Conservation (phyloP, 768 basidiomycete species). For the Phaffia australis region DNA sequence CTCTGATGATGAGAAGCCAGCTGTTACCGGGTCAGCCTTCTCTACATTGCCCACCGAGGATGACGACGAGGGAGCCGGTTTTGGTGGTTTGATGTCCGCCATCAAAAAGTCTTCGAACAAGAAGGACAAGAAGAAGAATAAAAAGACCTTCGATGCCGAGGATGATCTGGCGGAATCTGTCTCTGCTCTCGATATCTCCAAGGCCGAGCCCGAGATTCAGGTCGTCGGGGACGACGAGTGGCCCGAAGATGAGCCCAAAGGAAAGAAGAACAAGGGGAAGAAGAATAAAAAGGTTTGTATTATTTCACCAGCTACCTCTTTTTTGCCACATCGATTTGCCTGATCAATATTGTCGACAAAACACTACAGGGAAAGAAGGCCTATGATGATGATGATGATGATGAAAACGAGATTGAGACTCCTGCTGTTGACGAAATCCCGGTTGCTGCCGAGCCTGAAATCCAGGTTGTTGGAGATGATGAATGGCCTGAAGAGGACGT, state of each 20-base stretch:
- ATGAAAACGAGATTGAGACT: constrained; percentile 30
- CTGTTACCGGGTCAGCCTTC: constrained; percentile 27
- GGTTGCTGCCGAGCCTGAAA: constrained; percentile 13
- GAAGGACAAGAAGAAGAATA: constrained; percentile 33
- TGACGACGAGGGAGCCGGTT: constrained; percentile 29
- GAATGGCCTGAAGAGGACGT: constrained; percentile 22
- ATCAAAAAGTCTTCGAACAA: constrained; percentile 27
- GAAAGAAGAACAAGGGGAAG: constrained; percentile 29
- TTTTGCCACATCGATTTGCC: too few species aligned
- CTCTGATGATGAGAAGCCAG: constrained; percentile 25
- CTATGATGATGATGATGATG: constrained; percentile 27
- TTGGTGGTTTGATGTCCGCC: constrained; percentile 37
- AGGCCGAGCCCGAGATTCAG: constrained; percentile 11
- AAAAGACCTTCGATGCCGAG: constrained; percentile 15
- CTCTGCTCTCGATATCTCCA: constrained; percentile 1
- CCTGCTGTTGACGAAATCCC: constrained; percentile 16
- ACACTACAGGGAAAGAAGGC: constrained; percentile 28
- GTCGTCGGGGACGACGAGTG: constrained; percentile 24
- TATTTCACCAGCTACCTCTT: too few species aligned
- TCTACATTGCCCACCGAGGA: constrained; percentile 30
- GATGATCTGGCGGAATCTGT: constrained; percentile 9
- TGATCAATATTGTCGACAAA: too few species aligned
- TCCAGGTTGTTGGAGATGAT: constrained; percentile 20
- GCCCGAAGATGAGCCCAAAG: constrained; percentile 28
- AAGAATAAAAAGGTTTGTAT: too few species aligned